Conservation (phyloP, 441 rosid species). For the Flueggea neowawraea region DNA sequence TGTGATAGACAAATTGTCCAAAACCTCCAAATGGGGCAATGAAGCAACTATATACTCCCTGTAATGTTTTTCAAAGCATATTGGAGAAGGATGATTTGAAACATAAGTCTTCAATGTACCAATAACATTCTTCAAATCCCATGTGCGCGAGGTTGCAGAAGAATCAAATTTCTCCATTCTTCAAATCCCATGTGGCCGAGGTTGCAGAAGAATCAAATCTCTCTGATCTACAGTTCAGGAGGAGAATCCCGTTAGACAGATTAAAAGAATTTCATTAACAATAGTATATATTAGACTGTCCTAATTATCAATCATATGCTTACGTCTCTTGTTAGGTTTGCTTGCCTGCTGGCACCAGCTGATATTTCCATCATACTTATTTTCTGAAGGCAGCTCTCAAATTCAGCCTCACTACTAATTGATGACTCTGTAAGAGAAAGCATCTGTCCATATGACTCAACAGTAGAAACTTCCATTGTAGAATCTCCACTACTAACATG, state of each 20-base stretch:
- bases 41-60: not conserved
- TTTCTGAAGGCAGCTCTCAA: slow-evolving; percentile 18
- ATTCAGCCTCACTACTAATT: slow-evolving; percentile 6
- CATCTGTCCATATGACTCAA: not conserved
- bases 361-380: slow-evolving; percentile 13
- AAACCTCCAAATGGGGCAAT: not conserved
- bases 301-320: not conserved
- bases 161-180: slow-evolving; percentile 9
- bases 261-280: slow-evolving; percentile 12
- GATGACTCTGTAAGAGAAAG: slow-evolving; percentile 6
- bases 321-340: slow-evolving; percentile 15
- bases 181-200: too few relatives aligned
- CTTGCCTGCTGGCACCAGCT: slow-evolving; percentile 4
- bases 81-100: slow-evolving; percentile 35
- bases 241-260: slow-evolving; percentile 19
- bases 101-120: slow-evolving; percentile 22
- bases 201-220: too few relatives aligned
- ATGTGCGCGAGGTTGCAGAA: slow-evolving; percentile 4
- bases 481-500: slow-evolving; percentile 11
- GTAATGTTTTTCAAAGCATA: slow-evolving; percentile 1
- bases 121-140: slow-evolving; percentile 14
- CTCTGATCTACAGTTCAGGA: slow-evolving; percentile 26
- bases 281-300: slow-evolving; percentile 10
- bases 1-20: not conserved
- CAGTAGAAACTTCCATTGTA: slow-evolving; percentile 9